Conservation (phyloP, 768 basidiomycete genomes). For the Chiua virens region DNA sequence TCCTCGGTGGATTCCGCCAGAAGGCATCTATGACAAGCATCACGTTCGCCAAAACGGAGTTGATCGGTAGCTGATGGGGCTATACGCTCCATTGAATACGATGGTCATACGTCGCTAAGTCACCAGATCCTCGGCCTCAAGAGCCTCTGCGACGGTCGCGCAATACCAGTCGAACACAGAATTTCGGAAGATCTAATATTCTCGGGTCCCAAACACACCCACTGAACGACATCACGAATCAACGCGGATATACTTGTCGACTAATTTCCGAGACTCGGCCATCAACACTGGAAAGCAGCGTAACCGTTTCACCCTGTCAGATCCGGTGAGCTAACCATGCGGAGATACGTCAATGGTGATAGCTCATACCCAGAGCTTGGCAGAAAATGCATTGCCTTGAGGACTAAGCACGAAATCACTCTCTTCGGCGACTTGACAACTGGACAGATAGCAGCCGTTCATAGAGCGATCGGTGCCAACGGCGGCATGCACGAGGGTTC, state of each 20-base stretch:
- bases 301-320: conserved; percentile 23
- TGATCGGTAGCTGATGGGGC: too few relatives aligned
- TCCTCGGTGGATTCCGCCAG: too few relatives aligned
- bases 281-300: conserved; percentile 20
- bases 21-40: too few relatives aligned
- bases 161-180: too few relatives aligned
- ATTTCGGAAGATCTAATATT: too few relatives aligned
- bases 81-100: too few relatives aligned
- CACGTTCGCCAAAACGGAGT: too few relatives aligned
- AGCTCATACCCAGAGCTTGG: conserved; percentile 34
- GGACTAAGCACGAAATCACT: conserved; percentile 29
- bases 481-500: conserved; percentile 35
- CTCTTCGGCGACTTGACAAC: conserved; percentile 27
- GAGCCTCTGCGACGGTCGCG: too few relatives aligned
- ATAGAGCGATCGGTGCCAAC: conserved; percentile 23
- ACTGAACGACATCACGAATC: background rate
- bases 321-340: background rate
- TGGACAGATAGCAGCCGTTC: conserved; percentile 33
- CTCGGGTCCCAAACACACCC: too few relatives aligned
- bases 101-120: too few relatives aligned
- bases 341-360: background rate
- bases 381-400: conserved; percentile 28
- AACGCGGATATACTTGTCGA: conserved; percentile 9
- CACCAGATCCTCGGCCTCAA: too few relatives aligned
- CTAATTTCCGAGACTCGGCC: conserved; percentile 20